These are phyloP conservation scores for Hygrophorus pudorinus DNA, from an alignment of 768 basidiomycete species.

Conservation along the genomic window DNA sequence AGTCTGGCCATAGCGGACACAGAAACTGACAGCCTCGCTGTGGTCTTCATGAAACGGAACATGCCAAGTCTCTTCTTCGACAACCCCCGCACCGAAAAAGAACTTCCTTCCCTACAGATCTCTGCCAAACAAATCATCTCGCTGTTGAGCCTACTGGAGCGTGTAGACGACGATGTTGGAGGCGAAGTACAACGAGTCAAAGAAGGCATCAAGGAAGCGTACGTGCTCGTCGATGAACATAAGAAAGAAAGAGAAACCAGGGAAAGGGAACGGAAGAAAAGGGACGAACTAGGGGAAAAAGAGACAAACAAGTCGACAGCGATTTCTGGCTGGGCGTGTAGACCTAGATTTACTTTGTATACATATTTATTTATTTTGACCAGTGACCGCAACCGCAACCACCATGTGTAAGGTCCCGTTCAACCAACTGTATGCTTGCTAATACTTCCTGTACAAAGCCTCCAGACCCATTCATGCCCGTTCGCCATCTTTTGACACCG, in stretches of 20 bases:
- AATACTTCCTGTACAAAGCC: slow-evolving; percentile 17
- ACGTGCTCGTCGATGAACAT: slow-evolving; percentile 12
- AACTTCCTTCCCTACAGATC: too few relatives aligned
- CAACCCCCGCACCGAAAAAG: background rate
- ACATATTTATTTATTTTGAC: too few relatives aligned
- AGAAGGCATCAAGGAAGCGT: slow-evolving; percentile 15
- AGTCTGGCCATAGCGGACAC: background rate
- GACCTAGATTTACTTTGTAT: too few relatives aligned
- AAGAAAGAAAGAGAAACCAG: slow-evolving; percentile 11
- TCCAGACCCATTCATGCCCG: slow-evolving; percentile 8
- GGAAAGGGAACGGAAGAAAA: background rate
- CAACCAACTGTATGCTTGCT: too few relatives aligned
- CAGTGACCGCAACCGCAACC: too few relatives aligned
- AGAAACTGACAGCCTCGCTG: too few relatives aligned
- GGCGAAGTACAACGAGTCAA: slow-evolving; percentile 15
- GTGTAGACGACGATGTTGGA: slow-evolving; percentile 23
- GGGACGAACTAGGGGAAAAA: too few relatives aligned
- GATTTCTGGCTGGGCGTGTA: too few relatives aligned
- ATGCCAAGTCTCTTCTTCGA: slow-evolving; percentile 8
- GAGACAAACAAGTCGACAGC: too few relatives aligned
- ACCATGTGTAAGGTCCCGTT: too few relatives aligned
- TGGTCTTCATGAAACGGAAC: too few relatives aligned
- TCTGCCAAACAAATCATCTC: too few relatives aligned
- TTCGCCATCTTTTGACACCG: slow-evolving; percentile 2
- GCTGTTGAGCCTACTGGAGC: slow-evolving; percentile 24